Base-by-base conservation (phyloP, 1,284 basidiomycete genomes). In the Ganoderma lingzhi region DNA sequence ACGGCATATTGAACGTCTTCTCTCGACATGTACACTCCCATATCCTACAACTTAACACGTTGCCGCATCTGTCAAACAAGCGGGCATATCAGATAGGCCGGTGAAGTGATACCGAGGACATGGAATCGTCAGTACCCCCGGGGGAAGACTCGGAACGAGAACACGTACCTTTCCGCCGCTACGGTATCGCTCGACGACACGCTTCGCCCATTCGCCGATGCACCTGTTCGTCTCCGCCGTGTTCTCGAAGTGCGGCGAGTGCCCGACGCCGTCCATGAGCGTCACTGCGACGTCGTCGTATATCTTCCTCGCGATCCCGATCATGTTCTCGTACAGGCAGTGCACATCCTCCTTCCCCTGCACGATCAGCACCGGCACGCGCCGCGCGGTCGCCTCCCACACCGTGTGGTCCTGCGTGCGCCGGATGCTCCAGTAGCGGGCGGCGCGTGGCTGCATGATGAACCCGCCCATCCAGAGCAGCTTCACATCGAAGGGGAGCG, bases 381-480 rank as follows among this genome's bases (percentile, higher is more conserved):
- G 66, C 15, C 76, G 74, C 64, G 78, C 73, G 0, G 77, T 80
- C 37, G 76, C 72, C 63, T 77, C 74, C 72, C 81, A 77, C 15
- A 81, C 73, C 28, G 70, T 60, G 44, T 76, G 71, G 51, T 82
- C 80, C 70, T 85, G 84, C 17, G 70, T 70, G 28, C 84, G 77
- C 41, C 65, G 70, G 64, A 78, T 61, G 42, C 76, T 73, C 66
- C 80, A 75, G 15, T 78, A 71, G 30, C 78, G 74, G 19, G 75
- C 71, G 1, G 76, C 74, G 10, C 80, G 80, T 19, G 80, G 78
- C 71, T 83, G 82, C 42, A 79, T 71, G 59, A 80, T 66, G 62
- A 80, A 76, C 53, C 76, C 78, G 42, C 82, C 83, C 56, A 83
- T 76, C 75, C 80, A 81, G 9, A 77, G 74, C 37, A 80, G 75